These are phyloP conservation scores for Solanum neorickii DNA, from an alignment of 257 asterid species.

Conservation along the genomic window DNA sequence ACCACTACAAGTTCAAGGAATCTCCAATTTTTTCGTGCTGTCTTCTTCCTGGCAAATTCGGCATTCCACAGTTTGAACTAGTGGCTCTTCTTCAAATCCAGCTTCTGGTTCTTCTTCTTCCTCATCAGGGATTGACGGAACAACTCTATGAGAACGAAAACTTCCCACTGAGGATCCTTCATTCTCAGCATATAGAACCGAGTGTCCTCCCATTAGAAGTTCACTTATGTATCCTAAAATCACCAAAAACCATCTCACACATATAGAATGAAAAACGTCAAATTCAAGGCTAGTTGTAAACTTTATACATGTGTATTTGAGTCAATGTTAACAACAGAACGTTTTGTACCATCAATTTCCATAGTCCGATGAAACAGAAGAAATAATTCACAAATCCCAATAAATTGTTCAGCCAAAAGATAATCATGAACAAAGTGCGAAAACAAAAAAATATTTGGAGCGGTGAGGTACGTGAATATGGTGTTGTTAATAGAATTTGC, in stretches of 20 bases:
- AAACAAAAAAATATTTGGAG: background rate
- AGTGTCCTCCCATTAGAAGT: constrained; percentile 25
- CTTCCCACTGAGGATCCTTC: constrained; percentile 2
- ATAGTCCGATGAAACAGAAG: background rate
- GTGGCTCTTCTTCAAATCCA: constrained; percentile 25
- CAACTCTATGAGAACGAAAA: constrained; percentile 3
- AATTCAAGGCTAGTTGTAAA: background rate
- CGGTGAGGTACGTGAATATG: background rate
- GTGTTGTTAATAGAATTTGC: background rate
- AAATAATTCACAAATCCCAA: background rate
- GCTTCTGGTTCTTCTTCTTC: constrained; percentile 3
- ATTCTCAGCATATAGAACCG: constrained; percentile 7
- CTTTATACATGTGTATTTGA: background rate
- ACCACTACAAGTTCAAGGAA: too few relatives aligned
- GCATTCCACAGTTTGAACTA: constrained; percentile 27
- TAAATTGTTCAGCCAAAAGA: background rate
- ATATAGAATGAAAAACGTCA: background rate
- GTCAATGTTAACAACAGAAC: background rate
- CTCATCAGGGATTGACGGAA: constrained; percentile 6
- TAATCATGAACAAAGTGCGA: background rate
- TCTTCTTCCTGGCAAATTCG: constrained; percentile 47
- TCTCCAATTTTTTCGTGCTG: background rate
- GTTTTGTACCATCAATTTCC: background rate
- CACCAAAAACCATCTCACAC: background rate
- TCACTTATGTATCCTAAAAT: background rate